These are phyloP conservation scores for Xylaria sp. DNA, from an alignment of 2,329 filamentous ascomycete species.

Conservation along the genomic window DNA sequence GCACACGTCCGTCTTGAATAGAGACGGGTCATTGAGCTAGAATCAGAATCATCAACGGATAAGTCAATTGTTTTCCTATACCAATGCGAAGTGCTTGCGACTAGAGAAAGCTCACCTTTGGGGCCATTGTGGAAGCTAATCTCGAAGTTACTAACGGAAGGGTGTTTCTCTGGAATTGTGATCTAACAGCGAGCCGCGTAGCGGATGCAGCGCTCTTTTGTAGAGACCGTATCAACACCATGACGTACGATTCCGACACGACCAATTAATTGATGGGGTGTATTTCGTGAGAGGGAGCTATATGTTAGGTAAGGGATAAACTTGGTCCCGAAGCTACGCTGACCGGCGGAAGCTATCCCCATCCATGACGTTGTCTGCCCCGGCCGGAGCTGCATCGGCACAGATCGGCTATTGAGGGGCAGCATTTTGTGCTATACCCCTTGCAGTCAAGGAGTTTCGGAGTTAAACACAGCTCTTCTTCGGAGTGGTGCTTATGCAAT, in stretches of 20 bases:
- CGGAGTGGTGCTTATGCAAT: neutral
- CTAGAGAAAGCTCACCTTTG: conserved; percentile 39
- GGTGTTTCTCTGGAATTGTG: conserved; percentile 46
- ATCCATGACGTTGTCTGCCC: conserved; percentile 4
- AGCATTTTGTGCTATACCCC: conserved; percentile 3
- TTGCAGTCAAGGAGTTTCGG: conserved; percentile 6
- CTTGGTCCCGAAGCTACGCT: neutral
- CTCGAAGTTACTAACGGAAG: conserved; percentile 46
- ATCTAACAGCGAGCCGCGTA: conserved; percentile 41
- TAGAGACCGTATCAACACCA: conserved; percentile 44
- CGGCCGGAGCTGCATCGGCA: neutral
- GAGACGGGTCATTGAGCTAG: conserved; percentile 79
- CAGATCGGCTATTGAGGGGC: conserved; percentile 4
- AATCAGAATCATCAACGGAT: conserved; percentile 9
- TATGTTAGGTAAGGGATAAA: neutral
- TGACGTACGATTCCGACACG: conserved; percentile 29
- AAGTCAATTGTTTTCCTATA: conserved; percentile 13
- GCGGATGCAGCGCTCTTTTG: conserved; percentile 41
- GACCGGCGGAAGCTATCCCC: neutral
- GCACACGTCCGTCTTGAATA: conserved; percentile 83
- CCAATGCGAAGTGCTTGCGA: neutral
- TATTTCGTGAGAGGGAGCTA: neutral
- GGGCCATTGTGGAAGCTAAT: conserved; percentile 46
- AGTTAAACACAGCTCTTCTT: neutral
- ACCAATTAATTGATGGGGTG: neutral